Base-by-base conservation (phyloP, 306 rosid species). In the Fagus sylvatica region DNA sequence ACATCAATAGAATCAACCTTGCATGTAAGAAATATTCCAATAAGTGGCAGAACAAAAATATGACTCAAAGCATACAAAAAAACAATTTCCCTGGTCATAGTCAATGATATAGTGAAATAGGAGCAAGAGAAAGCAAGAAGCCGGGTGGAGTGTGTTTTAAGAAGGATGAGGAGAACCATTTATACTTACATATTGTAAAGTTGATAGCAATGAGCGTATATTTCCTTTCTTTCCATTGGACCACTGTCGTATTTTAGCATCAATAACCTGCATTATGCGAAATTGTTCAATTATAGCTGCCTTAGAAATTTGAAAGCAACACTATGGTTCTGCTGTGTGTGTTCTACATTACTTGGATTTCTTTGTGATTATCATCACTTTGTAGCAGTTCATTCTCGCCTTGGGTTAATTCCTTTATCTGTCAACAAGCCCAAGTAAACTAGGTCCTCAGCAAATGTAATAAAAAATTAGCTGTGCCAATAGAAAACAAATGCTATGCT, bases 141-240 rank as follows among this genome's bases (percentile, higher is more conserved):
- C 7, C 33, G 32, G 22, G 36, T 53, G 42, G 46, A 48, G 69
- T 1, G 8, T 64, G 74, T 43, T 57, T n/a, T 17, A 30, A 33
- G 51, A 46, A 74, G 34, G 59, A 66, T 36, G 32, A 57, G 10
- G 42, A 43, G 51, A 19, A 33, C 56, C 12, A 53, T 51, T 48
- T 15, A 57, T 59, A 69, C 96, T 89, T 76, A 96, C 99, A 54
- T 84, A 79, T 88, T 96, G 99, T 83, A 96, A 74, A 22, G 97
- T 96, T 60, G 99, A 91, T 12, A 96, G 86, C 34, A 93, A 88
- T 4, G 99, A 96, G 73, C 99, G 99, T 76, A 96, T 85, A 77
- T 93, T 96, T 82, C 90, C 93, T 90, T 91, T 97, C 87, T 93
- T 96, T 72, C 97, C 99, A 17, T 78, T 87, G 9, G 97, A 91